Percentiles rank a stretch among this genome's conserved stretches.
These are phyloP conservation scores for Leucaena leucocephala DNA, from an alignment of 306 rosid species.

Conservation along the genomic window DNA sequence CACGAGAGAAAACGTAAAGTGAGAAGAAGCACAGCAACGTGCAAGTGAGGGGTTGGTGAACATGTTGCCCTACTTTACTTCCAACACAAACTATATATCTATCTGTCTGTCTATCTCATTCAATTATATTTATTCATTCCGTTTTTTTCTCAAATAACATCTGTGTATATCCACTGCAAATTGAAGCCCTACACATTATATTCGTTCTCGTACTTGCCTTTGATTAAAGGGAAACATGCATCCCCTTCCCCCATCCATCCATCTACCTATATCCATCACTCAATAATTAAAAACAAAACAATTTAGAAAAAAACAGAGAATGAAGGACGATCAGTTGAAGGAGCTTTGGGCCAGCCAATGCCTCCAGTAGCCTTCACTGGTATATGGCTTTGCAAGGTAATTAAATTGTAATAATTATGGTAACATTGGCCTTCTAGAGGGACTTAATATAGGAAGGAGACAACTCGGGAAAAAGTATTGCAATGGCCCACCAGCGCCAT, in stretches of 20 bases:
- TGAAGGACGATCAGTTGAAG: neutral
- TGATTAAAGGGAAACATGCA: neutral
- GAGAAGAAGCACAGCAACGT: constrained; percentile 53
- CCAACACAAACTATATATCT: constrained; percentile 51
- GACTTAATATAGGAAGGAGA: constrained; percentile 37
- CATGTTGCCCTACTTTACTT: constrained; percentile 48
- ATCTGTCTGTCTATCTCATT: too few relatives aligned
- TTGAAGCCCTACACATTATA: neutral
- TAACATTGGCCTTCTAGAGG: constrained; percentile 34
- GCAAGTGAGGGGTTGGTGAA: constrained; percentile 59
- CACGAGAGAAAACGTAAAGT: constrained; percentile 56
- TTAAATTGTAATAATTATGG: constrained; percentile 41
- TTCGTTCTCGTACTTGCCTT: neutral
- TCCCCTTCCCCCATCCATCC: neutral
- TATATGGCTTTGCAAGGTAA: constrained; percentile 39
- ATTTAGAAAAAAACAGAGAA: neutral
- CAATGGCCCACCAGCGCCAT: constrained; percentile 33
- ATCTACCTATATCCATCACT: neutral
- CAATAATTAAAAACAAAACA: neutral
- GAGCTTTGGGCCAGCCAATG: too few relatives aligned
- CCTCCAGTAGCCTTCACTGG: too few relatives aligned
- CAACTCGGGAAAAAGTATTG: constrained; percentile 26
- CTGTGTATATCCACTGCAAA: neutral
- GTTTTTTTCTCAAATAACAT: too few relatives aligned
- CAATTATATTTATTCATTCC: too few relatives aligned